These are phyloP conservation scores for Boletus tomentosulus DNA, from an alignment of 768 basidiomycete genomes.

Conservation along the genomic window DNA sequence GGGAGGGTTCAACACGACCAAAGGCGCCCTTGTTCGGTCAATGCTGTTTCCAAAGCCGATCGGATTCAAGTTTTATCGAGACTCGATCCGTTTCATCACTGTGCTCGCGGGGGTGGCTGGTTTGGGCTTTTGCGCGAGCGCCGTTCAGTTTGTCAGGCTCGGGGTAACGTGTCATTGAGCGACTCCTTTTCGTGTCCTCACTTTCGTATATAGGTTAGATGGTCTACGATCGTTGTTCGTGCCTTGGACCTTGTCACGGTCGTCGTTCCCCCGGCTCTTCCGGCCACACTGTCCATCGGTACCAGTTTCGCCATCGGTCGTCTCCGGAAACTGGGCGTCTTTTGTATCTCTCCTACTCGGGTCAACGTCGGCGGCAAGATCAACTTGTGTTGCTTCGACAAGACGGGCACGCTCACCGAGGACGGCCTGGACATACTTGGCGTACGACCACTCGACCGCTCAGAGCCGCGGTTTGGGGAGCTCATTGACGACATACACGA, in stretches of 20 bases:
- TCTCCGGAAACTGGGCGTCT: constrained; percentile 82
- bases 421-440: constrained; percentile 97
- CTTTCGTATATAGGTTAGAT: constrained; percentile 63
- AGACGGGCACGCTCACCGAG: constrained; percentile 97
- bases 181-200: constrained; percentile 1
- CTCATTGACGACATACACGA: constrained; percentile 84
- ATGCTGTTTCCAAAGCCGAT: constrained; percentile 99
- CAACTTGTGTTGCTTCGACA: constrained; percentile 98
- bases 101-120: constrained; percentile 90
- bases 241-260: constrained; percentile 95
- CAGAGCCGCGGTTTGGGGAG: constrained; percentile 79
- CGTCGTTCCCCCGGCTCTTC: constrained; percentile 95
- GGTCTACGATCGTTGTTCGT: constrained; percentile 87
- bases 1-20: constrained; percentile 93
- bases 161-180: constrained; percentile 48
- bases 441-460: constrained; percentile 79
- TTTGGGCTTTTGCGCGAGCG: constrained; percentile 87
- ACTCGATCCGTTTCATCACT: constrained; percentile 85
- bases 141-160: constrained; percentile 86
- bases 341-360: constrained; percentile 93
- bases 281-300: constrained; percentile 95
- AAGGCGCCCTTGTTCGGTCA: constrained; percentile 90
- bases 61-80: constrained; percentile 97
- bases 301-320: constrained; percentile 92
- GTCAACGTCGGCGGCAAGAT: constrained; percentile 95